A percentile compares a stretch with the other conserved stretches of the same genome.
These are phyloP conservation scores for Raffaelea albimanens DNA, from an alignment of 2,329 filamentous ascomycete genomes.

Conservation along the genomic window DNA sequence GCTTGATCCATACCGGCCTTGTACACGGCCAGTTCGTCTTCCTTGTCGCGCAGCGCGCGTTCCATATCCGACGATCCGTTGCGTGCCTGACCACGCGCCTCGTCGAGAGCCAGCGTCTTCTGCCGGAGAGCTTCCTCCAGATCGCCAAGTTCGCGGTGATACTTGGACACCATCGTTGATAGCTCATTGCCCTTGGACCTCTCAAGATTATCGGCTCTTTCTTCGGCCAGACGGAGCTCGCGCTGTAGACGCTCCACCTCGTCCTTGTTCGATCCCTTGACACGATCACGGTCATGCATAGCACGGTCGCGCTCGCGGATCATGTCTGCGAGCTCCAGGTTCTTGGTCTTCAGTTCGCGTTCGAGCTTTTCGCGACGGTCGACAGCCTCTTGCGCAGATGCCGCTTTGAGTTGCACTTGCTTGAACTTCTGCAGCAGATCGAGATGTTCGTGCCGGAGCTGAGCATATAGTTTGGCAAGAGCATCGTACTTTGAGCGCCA, in stretches of 20 bases:
- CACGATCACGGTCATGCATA: slow-evolving; percentile 82
- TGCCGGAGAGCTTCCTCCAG: slow-evolving; percentile 83
- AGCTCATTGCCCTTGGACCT: slow-evolving; percentile 90
- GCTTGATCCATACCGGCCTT: slow-evolving; percentile 97
- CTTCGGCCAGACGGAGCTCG: slow-evolving; percentile 83
- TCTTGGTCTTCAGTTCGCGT: slow-evolving; percentile 98
- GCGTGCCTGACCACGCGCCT: slow-evolving; percentile 65
- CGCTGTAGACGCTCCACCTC: slow-evolving; percentile 91
- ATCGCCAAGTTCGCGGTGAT: slow-evolving; percentile 95
- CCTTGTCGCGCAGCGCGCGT: slow-evolving; percentile 78
- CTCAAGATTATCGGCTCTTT: slow-evolving; percentile 86
- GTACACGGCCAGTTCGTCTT: slow-evolving; percentile 96
- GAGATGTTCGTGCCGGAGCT: slow-evolving; percentile 88
- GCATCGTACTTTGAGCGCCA: slow-evolving; percentile 97
- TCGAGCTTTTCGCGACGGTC: slow-evolving; percentile 91
- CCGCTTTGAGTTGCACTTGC: slow-evolving; percentile 88
- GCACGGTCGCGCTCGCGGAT: slow-evolving; percentile 92
- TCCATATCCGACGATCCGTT: slow-evolving; percentile 83
- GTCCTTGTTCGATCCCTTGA: slow-evolving; percentile 79
- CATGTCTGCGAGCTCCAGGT: slow-evolving; percentile 97
- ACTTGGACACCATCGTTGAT: slow-evolving; percentile 87
- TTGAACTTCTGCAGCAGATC: slow-evolving; percentile 96
- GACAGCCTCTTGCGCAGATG: slow-evolving; percentile 93
- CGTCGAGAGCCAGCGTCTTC: slow-evolving; percentile 81
- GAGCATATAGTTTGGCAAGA: slow-evolving; percentile 91